A percentile compares a stretch with the other conserved stretches of the same genome.
phyloP scores from a whole-genome alignment of 352 stramenopile genomes.

The Phytophthora multivora region DNA sequence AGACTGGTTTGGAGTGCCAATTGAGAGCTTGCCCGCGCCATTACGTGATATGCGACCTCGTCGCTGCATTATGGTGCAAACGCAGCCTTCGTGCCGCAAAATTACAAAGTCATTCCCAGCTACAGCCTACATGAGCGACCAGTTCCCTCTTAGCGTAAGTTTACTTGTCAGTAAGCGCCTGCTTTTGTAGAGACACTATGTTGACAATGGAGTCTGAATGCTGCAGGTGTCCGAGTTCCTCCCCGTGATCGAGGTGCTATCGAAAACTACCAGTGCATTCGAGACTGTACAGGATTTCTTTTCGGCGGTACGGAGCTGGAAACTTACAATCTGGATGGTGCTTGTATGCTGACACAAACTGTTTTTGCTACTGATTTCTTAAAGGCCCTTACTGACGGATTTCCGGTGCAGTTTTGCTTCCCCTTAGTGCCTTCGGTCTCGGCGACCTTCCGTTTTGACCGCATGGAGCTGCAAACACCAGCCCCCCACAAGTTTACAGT shows the following conservation, averaged over 20 bases:
- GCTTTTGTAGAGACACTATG: not conserved
- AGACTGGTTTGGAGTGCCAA: slow-evolving; percentile 61
- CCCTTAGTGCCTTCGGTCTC: slow-evolving; percentile 66
- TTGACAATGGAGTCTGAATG: not conserved
- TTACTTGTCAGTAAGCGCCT: not conserved
- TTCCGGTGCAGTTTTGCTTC: slow-evolving; percentile 76
- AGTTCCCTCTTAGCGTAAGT: slow-evolving; percentile 63
- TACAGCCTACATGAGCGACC: slow-evolving; percentile 60
- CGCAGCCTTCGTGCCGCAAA: slow-evolving; percentile 48
- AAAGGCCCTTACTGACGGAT: slow-evolving; percentile 54
- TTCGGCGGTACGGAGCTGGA: slow-evolving; percentile 42
- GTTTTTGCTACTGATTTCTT: not conserved
- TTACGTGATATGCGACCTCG: slow-evolving; percentile 44
- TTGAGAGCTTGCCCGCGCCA: slow-evolving; percentile 40
- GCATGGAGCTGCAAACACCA: slow-evolving; percentile 50
- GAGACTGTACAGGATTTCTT: slow-evolving; percentile 71
- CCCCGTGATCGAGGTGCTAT: slow-evolving; percentile 69
- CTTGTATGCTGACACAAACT: slow-evolving; percentile 6
- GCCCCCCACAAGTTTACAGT: slow-evolving; percentile 36
- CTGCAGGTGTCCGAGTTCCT: slow-evolving; percentile 60
- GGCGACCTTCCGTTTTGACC: slow-evolving; percentile 62
- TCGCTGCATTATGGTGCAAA: slow-evolving; percentile 57
- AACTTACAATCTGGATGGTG: not conserved
- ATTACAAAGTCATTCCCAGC: slow-evolving; percentile 62
- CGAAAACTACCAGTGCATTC: slow-evolving; percentile 68